Evolutionary conservation across 768 basidiomycete species (phyloP).

Genomic region (Pleurotus citrinopileatus): DNA sequence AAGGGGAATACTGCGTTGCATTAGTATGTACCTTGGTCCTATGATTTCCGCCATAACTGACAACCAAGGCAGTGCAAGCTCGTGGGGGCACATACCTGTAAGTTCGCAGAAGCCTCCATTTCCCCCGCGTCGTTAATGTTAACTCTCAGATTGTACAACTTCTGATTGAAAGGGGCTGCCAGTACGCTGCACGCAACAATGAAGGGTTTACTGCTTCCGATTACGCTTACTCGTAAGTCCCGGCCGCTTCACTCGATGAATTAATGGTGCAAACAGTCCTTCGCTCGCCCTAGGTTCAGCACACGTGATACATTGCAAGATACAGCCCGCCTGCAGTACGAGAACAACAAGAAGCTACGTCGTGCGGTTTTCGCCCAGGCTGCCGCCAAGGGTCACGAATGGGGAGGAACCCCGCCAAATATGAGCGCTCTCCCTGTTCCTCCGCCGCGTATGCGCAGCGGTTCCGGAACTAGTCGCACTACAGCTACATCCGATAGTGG

Average conservation of each 20-base stretch:
- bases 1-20: constrained; percentile 92
- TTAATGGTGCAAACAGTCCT: too few species aligned
- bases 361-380: constrained; percentile 72
- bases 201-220: constrained; percentile 90
- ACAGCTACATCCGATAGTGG: constrained; percentile 75
- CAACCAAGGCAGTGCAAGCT: constrained; percentile 60
- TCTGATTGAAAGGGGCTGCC: constrained; percentile 87
- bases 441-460: constrained; percentile 66
- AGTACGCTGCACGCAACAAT: constrained; percentile 80
- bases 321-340: constrained; percentile 74
- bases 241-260: too few species aligned
- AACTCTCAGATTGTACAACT: constrained; percentile 68
- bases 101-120: constrained; percentile 22
- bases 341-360: constrained; percentile 74
- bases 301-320: constrained; percentile 80
- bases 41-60: constrained; percentile 11
- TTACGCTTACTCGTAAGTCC: constrained; percentile 83
- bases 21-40: constrained; percentile 56
- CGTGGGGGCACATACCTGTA: constrained; percentile 83
- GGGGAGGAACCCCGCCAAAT: constrained; percentile 46
- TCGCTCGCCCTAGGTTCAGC: constrained; percentile 49
- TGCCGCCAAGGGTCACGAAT: constrained; percentile 63
- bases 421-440: constrained; percentile 31
- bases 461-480: constrained; percentile 78
- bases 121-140: constrained; percentile 11